Evolutionary conservation across 2,329 filamentous ascomycete genomes (phyloP).

Genomic region (Neofusicoccum cordaticola): DNA sequence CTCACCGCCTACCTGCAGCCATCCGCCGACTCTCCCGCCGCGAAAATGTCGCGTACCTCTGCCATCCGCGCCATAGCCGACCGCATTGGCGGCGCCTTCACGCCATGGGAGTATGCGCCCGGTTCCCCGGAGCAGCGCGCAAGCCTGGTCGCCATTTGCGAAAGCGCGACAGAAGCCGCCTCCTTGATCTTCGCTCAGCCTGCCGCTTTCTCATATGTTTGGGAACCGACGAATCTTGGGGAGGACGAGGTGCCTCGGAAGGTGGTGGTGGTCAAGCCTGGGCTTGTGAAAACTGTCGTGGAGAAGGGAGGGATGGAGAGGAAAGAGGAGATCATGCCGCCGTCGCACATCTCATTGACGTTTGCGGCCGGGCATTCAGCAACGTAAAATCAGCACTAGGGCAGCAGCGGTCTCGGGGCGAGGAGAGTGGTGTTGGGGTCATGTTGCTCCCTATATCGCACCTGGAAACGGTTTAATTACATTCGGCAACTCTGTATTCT

Average conservation of each 20-base stretch:
- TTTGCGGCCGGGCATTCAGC: background rate
- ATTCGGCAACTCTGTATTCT: too few relatives aligned
- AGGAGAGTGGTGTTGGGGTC: too few relatives aligned
- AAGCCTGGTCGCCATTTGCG: slow-evolving; percentile 1
- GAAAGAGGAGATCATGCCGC: background rate
- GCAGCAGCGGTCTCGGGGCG: too few relatives aligned
- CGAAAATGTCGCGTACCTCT: background rate
- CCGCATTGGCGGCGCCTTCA: slow-evolving; percentile 5
- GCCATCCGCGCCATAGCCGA: slow-evolving; percentile 4
- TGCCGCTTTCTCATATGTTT: background rate
- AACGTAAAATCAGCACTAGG: background rate
- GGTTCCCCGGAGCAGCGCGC: slow-evolving; percentile 2
- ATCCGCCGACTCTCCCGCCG: background rate
- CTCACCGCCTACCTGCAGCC: slow-evolving; percentile 4
- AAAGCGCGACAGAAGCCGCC: background rate
- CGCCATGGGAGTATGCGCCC: background rate
- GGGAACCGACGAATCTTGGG: background rate
- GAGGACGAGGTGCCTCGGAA: background rate
- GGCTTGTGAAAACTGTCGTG: background rate
- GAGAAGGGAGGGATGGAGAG: background rate
- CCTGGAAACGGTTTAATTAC: too few relatives aligned
- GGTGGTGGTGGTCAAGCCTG: background rate
- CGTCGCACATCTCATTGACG: background rate
- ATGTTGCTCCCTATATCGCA: too few relatives aligned
- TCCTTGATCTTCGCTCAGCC: slow-evolving; percentile 1